These are phyloP conservation scores for Melampsora larici-populina DNA, from an alignment of 1,284 basidiomycete genomes.

Conservation along the genomic window DNA sequence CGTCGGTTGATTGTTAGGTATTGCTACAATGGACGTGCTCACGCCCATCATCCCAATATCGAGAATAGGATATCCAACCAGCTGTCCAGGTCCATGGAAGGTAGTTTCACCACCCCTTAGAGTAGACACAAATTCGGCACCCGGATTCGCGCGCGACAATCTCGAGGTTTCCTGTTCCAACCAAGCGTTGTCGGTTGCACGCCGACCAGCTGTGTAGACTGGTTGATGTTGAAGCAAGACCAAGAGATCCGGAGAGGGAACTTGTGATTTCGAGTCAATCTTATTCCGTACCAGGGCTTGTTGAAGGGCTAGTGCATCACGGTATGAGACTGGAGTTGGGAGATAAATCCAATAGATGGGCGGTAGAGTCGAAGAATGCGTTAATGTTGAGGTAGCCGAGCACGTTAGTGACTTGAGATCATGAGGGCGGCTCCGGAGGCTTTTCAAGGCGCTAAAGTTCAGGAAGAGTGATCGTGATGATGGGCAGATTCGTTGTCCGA, in stretches of 20 bases:
- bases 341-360: conserved; percentile 34
- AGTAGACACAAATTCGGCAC: conserved; percentile 14
- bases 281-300: conserved; percentile 31
- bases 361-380: conserved; percentile 1
- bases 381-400: neutral
- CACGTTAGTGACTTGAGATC: no score
- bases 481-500: no score
- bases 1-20: neutral
- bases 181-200: conserved; percentile 4
- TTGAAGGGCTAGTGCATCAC: conserved; percentile 5
- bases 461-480: no score
- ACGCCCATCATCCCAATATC: conserved; percentile 67
- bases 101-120: conserved; percentile 83
- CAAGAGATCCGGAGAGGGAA: conserved; percentile 24
- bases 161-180: conserved; percentile 6
- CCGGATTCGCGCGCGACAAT: neutral
- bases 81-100: conserved; percentile 95
- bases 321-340: conserved; percentile 2
- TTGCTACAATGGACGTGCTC: conserved; percentile 51
- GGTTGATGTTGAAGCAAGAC: conserved; percentile 35
- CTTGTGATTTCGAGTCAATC: conserved; percentile 13
- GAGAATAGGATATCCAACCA: conserved; percentile 90
- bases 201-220: conserved; percentile 36
- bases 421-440: no score
- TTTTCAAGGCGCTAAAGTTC: no score